Base-by-base conservation (phyloP, 108 stramenopile species). In the Skeletonema grethae region DNA sequence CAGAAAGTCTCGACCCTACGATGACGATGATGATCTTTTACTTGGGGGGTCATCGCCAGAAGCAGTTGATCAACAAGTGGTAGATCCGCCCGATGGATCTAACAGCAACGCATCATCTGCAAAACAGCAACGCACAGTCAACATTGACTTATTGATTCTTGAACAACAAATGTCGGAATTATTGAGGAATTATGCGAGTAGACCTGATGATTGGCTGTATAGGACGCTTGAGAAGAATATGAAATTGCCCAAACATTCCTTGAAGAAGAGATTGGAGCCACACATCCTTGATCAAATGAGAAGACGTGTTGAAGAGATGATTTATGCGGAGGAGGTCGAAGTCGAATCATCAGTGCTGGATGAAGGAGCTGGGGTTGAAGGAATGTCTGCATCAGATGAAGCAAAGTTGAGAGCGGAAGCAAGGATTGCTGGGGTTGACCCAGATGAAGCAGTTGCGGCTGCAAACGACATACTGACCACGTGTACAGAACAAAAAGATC, bases 191-290 rank as follows among this genome's bases (percentile, higher is more conserved):
- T 61, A 61, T 36, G n/a, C 34, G 8, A 2, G 22, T 10, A 61
- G 35, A 9, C 60, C 30, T 3, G 60, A 61, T 16, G 60, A 61
- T 24, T 61, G 60, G 60, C 60, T 61, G 9, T 36, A 18, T 20
- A 8, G 60, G 20, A 61, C 60, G 7, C 18, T 61, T 8, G 60
- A 61, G 32, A 61, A 61, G 60, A 61, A 61, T 24, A 61, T 61
- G 60, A 18, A n/a, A 16, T 36, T 61, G 16, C 60, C 60, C 5
- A 61, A 61, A 35, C 35, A 61, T 32, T 61, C 60, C 0, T 20
- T 61, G 8, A 18, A 16, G 7, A 36, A 35, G n/a, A 61, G 16
- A 0, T 24, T 61, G n/a, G 60, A 61, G 30, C 30, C 60, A 20
- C 60, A 61, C 32, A 61, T 61, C 7, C 7, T 61, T n/a, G 31